phyloP scores from a whole-genome alignment of 2,329 filamentous ascomycete genomes.

The Hymenoscyphus occultus region DNA sequence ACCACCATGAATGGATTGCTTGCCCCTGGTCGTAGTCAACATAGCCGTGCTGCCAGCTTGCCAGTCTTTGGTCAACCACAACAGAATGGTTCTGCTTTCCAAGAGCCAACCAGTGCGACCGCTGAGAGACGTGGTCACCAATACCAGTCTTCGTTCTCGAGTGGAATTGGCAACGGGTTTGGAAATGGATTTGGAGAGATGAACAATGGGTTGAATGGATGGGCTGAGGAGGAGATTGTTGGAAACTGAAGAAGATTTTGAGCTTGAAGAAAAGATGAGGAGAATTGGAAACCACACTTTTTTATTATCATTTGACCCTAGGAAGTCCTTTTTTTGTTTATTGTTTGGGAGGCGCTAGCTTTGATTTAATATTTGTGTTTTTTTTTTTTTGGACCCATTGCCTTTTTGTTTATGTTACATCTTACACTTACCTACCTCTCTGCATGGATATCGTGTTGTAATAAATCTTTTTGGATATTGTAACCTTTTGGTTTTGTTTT shows the following conservation, averaged over 20 bases:
- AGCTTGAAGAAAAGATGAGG: background rate
- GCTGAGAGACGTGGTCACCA: slow-evolving; percentile 59
- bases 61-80: slow-evolving; percentile 65
- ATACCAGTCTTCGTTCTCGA: slow-evolving; percentile 58
- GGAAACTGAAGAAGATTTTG: slow-evolving; percentile 24
- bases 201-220: slow-evolving; percentile 59
- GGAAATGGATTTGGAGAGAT: slow-evolving; percentile 52
- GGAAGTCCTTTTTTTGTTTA: background rate
- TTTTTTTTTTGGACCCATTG: background rate
- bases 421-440: background rate
- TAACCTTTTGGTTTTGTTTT: too few relatives aligned
- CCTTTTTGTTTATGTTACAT: background rate
- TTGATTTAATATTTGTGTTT: too few relatives aligned
- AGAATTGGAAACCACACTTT: background rate
- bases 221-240: slow-evolving; percentile 56
- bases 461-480: slow-evolving; percentile 19
- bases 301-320: background rate
- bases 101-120: slow-evolving; percentile 40
- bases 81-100: slow-evolving; percentile 36
- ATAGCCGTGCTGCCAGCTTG: slow-evolving; percentile 75
- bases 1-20: slow-evolving; percentile 75
- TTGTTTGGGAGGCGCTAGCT: background rate
- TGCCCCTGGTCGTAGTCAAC: slow-evolving; percentile 64
- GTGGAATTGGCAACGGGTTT: slow-evolving; percentile 31
- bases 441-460: slow-evolving; percentile 25